Evolutionary conservation across 345 rosid species (phyloP).

Genomic region (Trapa incisa): DNA sequence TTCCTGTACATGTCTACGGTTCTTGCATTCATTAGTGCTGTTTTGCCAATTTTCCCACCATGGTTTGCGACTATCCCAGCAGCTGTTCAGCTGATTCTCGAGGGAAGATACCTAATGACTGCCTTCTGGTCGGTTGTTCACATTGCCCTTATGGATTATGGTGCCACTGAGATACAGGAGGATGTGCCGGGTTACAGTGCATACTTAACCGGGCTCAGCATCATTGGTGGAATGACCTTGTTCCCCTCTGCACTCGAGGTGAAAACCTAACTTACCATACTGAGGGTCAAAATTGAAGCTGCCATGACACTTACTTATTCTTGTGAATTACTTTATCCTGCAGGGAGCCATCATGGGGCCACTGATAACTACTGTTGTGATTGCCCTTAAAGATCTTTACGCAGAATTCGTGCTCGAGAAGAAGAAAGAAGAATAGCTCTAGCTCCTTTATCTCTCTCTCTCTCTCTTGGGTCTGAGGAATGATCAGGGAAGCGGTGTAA

Average conservation of each 20-base stretch:
- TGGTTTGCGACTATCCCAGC: conserved; percentile 93
- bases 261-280: background rate
- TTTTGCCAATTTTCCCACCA: conserved; percentile 69
- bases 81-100: conserved; percentile 52
- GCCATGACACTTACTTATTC: background rate
- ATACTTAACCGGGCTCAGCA: conserved; percentile 85
- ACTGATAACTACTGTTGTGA: conserved; percentile 78
- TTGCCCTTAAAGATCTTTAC: conserved; percentile 82
- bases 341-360: conserved; percentile 99
- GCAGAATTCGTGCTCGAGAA: conserved; percentile 59
- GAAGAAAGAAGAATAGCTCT: conserved; percentile 1
- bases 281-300: too few species aligned
- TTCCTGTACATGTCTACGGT: conserved; percentile 78
- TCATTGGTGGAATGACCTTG: conserved; percentile 91
- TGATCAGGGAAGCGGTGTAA: background rate
- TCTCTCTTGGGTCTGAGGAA: background rate
- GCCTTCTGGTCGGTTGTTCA: conserved; percentile 48
- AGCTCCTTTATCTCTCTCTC: background rate
- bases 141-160: conserved; percentile 70
- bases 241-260: conserved; percentile 95
- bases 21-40: conserved; percentile 64
- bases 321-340: background rate
- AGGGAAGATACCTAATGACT: conserved; percentile 62
- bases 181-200: conserved; percentile 77
- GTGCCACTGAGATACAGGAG: conserved; percentile 79